These are phyloP conservation scores for Aegilops bicornis DNA, from an alignment of 176 grass and related monocot genomes.

Conservation along the genomic window DNA sequence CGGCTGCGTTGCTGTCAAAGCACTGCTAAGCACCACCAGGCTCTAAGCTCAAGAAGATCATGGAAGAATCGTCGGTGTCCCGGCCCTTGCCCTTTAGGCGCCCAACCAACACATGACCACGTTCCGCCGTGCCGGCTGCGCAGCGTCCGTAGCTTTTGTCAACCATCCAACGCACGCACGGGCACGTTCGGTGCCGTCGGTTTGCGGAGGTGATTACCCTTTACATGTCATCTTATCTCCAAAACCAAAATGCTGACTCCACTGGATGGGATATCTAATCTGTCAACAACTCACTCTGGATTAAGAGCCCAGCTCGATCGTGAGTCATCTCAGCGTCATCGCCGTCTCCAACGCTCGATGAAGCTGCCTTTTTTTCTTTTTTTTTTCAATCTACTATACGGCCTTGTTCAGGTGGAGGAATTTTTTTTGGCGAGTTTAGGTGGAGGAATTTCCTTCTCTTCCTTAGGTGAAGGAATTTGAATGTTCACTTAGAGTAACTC, in stretches of 20 bases:
- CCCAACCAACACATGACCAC: conserved; percentile 38
- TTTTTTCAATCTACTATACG: background rate
- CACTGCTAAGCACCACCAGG: background rate
- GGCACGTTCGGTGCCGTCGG: conserved; percentile 31
- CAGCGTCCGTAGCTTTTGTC: conserved; percentile 13
- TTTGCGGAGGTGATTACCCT: background rate
- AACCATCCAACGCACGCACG: conserved; percentile 15
- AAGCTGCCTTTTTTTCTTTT: background rate
- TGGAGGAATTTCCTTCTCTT: background rate
- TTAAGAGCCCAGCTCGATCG: background rate
- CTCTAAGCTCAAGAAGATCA: conserved; percentile 23
- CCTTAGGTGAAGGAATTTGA: background rate
- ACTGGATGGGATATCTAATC: background rate
- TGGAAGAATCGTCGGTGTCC: conserved; percentile 11
- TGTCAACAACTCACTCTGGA: background rate
- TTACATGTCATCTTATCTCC: conserved; percentile 20
- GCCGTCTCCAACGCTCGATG: background rate
- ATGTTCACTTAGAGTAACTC: background rate
- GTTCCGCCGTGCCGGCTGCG: conserved; percentile 6
- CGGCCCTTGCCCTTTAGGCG: background rate
- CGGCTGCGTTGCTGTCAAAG: background rate
- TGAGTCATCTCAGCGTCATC: conserved; percentile 3
- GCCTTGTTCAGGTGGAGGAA: background rate
- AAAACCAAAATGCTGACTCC: background rate
- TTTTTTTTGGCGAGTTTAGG: too few species aligned